These are phyloP conservation scores for Leucoagaricus sp. DNA, from an alignment of 1,284 basidiomycete genomes.

Conservation along the genomic window DNA sequence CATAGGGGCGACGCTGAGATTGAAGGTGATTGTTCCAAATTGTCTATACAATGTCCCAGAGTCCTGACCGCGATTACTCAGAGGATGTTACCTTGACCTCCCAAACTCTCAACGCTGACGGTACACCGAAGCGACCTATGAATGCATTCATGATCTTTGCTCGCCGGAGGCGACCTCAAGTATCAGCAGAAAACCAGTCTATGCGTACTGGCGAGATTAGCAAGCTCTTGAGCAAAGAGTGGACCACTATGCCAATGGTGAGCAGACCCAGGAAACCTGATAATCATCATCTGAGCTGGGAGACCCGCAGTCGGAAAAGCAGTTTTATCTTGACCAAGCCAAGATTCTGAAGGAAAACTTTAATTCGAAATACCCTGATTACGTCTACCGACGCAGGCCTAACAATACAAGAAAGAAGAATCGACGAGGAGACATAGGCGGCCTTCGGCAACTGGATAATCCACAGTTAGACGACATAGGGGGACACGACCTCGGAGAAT, in stretches of 20 bases:
- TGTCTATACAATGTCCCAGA: conserved; percentile 6
- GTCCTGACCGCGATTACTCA: conserved; percentile 16
- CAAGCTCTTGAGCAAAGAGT: conserved; percentile 80
- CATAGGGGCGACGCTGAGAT: conserved; percentile 39
- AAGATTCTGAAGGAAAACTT: conserved; percentile 81
- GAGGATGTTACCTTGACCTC: conserved; percentile 61
- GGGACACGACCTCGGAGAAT: conserved; percentile 38
- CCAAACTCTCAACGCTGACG: conserved; percentile 79
- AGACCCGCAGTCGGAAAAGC: conserved; percentile 65
- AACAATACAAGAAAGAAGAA: conserved; percentile 76
- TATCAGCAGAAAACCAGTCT: conserved; percentile 77
- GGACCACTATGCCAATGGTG: conserved; percentile 73
- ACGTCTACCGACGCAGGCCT: conserved; percentile 79
- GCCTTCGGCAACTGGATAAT: conserved; percentile 30
- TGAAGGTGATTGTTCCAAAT: conserved; percentile 39
- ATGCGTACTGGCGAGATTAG: conserved; percentile 86
- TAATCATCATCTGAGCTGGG: conserved; percentile 11
- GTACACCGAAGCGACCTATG: conserved; percentile 85
- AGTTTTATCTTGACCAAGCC: conserved; percentile 82
- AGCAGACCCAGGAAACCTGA: conserved; percentile 26
- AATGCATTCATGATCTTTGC: conserved; percentile 92
- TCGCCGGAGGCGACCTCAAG: conserved; percentile 75
- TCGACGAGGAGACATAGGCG: conserved; percentile 51
- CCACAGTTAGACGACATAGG: conserved; percentile 33
- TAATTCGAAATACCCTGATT: conserved; percentile 84